A percentile compares a stretch with the other conserved stretches of the same genome.
Evolutionary conservation across 768 basidiomycete species (phyloP).

Genomic region (Termitomyces sp.): DNA sequence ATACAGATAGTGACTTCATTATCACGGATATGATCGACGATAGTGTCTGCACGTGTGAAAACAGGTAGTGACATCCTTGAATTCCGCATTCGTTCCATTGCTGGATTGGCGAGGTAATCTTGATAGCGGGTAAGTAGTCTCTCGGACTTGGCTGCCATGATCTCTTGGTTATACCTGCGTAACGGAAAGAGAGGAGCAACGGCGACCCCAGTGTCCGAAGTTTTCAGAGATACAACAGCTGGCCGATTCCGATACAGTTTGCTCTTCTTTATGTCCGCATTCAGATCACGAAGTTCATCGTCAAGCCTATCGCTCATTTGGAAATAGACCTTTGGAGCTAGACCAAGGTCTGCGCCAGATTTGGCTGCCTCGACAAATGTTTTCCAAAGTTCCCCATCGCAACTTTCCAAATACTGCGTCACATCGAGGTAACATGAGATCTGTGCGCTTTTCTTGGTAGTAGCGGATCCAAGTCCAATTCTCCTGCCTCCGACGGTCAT

Average conservation of each 20-base stretch:
- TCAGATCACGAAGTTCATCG: slow-evolving; percentile 67
- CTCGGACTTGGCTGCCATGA: slow-evolving; percentile 48
- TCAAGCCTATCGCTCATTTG: slow-evolving; percentile 57
- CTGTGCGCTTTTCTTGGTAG: slow-evolving; percentile 67
- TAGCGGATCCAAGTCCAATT: slow-evolving; percentile 74
- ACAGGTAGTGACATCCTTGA: slow-evolving; percentile 72
- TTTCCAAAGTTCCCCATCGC: slow-evolving; percentile 78
- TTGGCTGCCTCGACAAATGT: slow-evolving; percentile 56
- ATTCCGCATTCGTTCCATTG: slow-evolving; percentile 58
- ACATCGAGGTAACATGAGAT: slow-evolving; percentile 82
- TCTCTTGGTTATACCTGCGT: slow-evolving; percentile 22
- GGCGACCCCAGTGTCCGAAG: neutral
- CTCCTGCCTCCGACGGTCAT: slow-evolving; percentile 72
- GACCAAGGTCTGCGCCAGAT: slow-evolving; percentile 61
- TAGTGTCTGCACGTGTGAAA: slow-evolving; percentile 55
- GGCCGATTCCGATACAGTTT: slow-evolving; percentile 64
- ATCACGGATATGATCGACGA: slow-evolving; percentile 61
- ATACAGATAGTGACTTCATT: slow-evolving; percentile 87
- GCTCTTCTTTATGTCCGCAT: slow-evolving; percentile 57
- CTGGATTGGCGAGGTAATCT: slow-evolving; percentile 55
- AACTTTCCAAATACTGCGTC: slow-evolving; percentile 77
- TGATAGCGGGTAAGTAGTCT: slow-evolving; percentile 48
- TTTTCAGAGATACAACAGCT: slow-evolving; percentile 15
- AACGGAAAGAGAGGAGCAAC: slow-evolving; percentile 1
- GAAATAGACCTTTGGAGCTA: slow-evolving; percentile 67